These are phyloP conservation scores for Phylloporus arenicola DNA, from an alignment of 768 basidiomycete genomes.

Conservation along the genomic window DNA sequence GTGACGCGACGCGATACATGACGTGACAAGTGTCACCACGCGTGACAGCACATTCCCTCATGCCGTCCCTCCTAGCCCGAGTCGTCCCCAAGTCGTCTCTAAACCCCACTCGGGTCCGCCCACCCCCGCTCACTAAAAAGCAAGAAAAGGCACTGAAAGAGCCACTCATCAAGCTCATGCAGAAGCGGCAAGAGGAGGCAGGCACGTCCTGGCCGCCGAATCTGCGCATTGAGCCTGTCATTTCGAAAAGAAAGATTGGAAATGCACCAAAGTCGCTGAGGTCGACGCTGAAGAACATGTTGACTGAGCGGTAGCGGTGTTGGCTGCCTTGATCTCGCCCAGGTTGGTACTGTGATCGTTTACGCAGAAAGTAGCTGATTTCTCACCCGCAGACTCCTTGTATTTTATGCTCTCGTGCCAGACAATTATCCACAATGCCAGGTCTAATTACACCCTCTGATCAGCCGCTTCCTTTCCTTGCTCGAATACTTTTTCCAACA, in stretches of 20 bases:
- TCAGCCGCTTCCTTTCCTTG: slow-evolving; percentile 37
- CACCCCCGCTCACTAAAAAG: slow-evolving; percentile 30
- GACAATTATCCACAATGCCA: neutral
- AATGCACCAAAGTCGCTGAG: slow-evolving; percentile 35
- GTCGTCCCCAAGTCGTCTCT: slow-evolving; percentile 35
- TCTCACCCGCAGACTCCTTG: no score
- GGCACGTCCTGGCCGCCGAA: slow-evolving; percentile 43
- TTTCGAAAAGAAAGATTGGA: slow-evolving; percentile 36
- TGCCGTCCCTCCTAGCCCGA: slow-evolving; percentile 31
- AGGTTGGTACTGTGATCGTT: slow-evolving; percentile 2
- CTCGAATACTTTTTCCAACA: slow-evolving; percentile 51
- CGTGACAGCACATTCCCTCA: neutral
- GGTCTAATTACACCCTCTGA: neutral
- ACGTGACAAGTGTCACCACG: slow-evolving; percentile 7
- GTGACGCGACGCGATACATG: slow-evolving; percentile 21
- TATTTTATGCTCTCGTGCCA: neutral
- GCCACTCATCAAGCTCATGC: slow-evolving; percentile 40
- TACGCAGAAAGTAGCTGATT: neutral
- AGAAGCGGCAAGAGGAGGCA: slow-evolving; percentile 34
- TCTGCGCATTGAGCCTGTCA: slow-evolving; percentile 44
- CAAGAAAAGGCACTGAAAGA: slow-evolving; percentile 25
- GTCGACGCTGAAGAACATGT: slow-evolving; percentile 36
- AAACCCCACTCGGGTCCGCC: slow-evolving; percentile 15
- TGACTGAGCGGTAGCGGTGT: no score
- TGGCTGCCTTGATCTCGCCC: neutral